These are phyloP conservation scores for Fraxinus cuspidata DNA, from an alignment of 257 asterid species.

Conservation along the genomic window DNA sequence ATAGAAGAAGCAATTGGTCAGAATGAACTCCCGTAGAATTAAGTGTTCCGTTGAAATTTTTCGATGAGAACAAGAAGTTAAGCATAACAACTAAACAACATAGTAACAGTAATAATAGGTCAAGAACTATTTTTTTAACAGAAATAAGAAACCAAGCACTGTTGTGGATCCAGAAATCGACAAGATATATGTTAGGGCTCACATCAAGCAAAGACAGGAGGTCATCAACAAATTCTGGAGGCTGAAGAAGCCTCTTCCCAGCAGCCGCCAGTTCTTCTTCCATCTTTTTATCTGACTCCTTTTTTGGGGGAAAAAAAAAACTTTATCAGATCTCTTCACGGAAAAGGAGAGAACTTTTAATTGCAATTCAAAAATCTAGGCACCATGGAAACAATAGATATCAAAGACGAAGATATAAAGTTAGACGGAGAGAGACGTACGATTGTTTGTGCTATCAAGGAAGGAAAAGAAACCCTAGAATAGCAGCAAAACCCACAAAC, in stretches of 20 bases:
- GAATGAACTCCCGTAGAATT: background rate
- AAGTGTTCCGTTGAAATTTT: background rate
- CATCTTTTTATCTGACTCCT: slow-evolving; percentile 12
- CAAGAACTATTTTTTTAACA: background rate
- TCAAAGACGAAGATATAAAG: background rate
- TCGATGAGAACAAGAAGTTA: background rate
- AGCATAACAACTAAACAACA: background rate
- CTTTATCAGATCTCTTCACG: slow-evolving; percentile 1
- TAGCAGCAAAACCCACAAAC: background rate
- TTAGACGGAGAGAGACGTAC: background rate
- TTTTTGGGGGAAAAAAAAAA: background rate
- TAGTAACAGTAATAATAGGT: background rate
- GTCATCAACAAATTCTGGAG: slow-evolving; percentile 57
- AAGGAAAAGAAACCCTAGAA: slow-evolving; percentile 4
- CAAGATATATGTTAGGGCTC: slow-evolving; percentile 22
- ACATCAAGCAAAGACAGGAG: slow-evolving; percentile 83
- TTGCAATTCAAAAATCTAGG: background rate
- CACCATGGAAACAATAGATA: background rate
- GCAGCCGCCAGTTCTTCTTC: slow-evolving; percentile 65
- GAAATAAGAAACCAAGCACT: background rate
- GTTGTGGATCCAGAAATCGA: background rate
- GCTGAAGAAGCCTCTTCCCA: slow-evolving; percentile 68
- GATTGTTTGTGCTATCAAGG: background rate
- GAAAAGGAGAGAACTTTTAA: background rate
- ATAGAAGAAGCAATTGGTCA: background rate